Percentiles rank a stretch among this genome's conserved stretches.
Evolutionary conservation across 495 filamentous ascomycete species (phyloP).

Genomic region (Parathielavia appendiculata): DNA sequence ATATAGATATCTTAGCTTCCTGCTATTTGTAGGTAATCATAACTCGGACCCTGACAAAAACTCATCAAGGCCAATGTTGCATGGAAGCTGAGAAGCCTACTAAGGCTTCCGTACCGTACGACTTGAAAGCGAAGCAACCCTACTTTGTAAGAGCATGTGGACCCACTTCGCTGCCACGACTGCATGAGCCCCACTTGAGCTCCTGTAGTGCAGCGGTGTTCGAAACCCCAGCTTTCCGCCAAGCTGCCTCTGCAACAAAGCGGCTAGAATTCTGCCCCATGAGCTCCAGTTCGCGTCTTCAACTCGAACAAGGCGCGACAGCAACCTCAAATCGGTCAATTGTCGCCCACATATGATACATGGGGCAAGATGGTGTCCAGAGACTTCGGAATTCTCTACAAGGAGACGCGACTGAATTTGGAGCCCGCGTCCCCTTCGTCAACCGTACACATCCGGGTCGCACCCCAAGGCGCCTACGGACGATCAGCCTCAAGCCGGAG

Average conservation of each 20-base stretch:
- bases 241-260: constrained; percentile 21
- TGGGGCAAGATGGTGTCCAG: constrained; percentile 42
- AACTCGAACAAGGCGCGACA: constrained; percentile 25
- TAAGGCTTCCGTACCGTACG: too few species aligned
- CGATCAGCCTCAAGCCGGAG: constrained; percentile 30
- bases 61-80: too few species aligned
- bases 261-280: constrained; percentile 28
- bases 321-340: constrained; percentile 18
- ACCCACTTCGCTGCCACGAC: too few species aligned
- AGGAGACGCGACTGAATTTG: constrained; percentile 79
- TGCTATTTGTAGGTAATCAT: neutral
- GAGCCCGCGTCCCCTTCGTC: constrained; percentile 65
- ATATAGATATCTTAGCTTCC: neutral
- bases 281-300: constrained; percentile 24
- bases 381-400: constrained; percentile 57
- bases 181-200: neutral
- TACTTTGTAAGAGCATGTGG: too few species aligned
- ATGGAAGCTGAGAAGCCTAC: too few species aligned
- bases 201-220: neutral
- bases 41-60: too few species aligned
- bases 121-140: too few species aligned
- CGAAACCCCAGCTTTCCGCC: constrained; percentile 12
- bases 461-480: constrained; percentile 42
- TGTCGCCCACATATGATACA: constrained; percentile 24
- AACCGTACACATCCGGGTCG: constrained; percentile 68